Percentiles rank a stretch among this genome's conserved stretches.
These are phyloP conservation scores for Cryptomeria japonica DNA, from an alignment of 75 land plant species.

Conservation along the genomic window DNA sequence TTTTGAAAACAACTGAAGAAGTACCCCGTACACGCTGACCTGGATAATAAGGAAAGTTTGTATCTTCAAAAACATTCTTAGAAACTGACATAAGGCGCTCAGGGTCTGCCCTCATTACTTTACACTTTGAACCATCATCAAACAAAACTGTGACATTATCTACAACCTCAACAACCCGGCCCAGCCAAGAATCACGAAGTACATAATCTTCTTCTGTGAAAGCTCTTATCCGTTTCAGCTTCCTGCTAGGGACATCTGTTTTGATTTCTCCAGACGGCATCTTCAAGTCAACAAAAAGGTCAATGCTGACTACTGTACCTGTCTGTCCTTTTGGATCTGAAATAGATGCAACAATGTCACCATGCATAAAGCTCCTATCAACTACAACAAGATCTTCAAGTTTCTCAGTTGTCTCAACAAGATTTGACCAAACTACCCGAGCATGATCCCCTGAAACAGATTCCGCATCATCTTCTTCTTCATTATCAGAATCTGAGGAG, in stretches of 20 bases:
- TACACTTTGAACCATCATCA: constrained; percentile 94
- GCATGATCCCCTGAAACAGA: constrained; percentile 42
- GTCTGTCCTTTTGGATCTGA: constrained; percentile 83
- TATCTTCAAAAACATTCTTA: constrained; percentile 57
- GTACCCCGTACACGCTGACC: constrained; percentile 88
- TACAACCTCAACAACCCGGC: constrained; percentile 89
- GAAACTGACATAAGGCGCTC: constrained; percentile 59
- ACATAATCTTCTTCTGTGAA: constrained; percentile 87
- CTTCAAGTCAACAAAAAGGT: constrained; percentile 74
- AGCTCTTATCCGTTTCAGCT: constrained; percentile 61
- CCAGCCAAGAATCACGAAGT: constrained; percentile 84
- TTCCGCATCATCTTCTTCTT: constrained; percentile 50
- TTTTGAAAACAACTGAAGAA: constrained; percentile 76
- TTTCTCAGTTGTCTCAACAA: constrained; percentile 52
- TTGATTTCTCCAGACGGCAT: constrained; percentile 46
- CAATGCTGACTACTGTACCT: constrained; percentile 71
- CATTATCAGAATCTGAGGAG: constrained; percentile 37
- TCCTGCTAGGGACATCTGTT: constrained; percentile 58
- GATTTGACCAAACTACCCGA: constrained; percentile 75
- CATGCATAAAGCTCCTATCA: constrained; percentile 85
- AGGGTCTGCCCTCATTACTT: constrained; percentile 81
- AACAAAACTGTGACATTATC: constrained; percentile 94
- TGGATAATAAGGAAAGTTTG: constrained; percentile 78
- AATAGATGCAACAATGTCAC: constrained; percentile 80
- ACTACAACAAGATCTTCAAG: constrained; percentile 59